phyloP scores from a whole-genome alignment of 352 stramenopile species.

The Phytophthora syringae region DNA sequence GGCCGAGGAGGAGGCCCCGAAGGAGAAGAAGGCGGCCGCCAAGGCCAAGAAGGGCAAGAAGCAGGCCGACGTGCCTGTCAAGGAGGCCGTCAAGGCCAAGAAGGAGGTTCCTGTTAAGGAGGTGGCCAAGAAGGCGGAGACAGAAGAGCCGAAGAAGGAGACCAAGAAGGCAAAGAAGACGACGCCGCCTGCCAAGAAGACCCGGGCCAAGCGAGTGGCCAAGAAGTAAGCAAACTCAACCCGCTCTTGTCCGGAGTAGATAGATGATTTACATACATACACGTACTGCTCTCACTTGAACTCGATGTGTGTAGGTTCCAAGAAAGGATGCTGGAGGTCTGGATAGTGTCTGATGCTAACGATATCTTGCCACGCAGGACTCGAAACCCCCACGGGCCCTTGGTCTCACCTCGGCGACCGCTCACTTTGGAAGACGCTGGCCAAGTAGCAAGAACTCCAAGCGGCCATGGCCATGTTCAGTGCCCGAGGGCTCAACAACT shows the following conservation, averaged over 20 bases:
- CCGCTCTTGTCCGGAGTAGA: conserved; percentile 26
- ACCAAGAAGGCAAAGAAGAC: neutral
- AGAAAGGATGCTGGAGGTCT: neutral
- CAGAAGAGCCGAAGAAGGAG: too few relatives aligned
- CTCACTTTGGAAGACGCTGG: conserved; percentile 27
- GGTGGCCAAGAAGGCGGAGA: neutral
- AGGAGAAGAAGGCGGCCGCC: conserved; percentile 26
- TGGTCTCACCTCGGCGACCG: conserved; percentile 2
- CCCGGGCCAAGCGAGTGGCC: conserved; percentile 29
- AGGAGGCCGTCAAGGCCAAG: conserved; percentile 34
- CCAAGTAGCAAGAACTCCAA: neutral
- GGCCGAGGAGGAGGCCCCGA: conserved; percentile 15
- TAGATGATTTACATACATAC: conserved; percentile 48
- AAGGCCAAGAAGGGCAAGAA: conserved; percentile 16
- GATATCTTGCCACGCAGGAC: conserved; percentile 5
- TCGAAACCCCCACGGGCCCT: conserved; percentile 17
- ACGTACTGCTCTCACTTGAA: conserved; percentile 29
- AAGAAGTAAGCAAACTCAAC: conserved; percentile 39
- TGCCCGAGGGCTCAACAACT: conserved; percentile 82
- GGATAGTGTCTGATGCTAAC: neutral
- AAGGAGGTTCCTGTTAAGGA: conserved; percentile 37
- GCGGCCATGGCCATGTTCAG: conserved; percentile 78
- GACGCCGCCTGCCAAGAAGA: conserved; percentile 21
- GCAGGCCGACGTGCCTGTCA: conserved; percentile 31
- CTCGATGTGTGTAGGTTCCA: conserved; percentile 3